Percentiles rank a stretch among this genome's conserved stretches.
Conservation (phyloP, 192 early-diverging fungal species). For the Backusella macrospora region DNA sequence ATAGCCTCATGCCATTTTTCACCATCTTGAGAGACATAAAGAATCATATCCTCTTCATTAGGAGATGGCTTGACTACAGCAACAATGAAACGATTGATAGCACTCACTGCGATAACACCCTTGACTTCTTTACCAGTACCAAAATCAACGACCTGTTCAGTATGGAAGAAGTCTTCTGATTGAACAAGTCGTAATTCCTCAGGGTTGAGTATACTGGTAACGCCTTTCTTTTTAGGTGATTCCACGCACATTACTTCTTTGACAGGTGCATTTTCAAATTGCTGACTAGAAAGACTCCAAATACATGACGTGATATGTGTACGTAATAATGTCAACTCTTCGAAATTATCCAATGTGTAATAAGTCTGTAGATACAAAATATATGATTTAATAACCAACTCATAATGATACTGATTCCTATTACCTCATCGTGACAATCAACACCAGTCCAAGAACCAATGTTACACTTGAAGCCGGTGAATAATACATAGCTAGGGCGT, state of each 20-base stretch:
- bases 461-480: slow-evolving; percentile 58
- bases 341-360: slow-evolving; percentile 75
- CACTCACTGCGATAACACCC: slow-evolving; percentile 75
- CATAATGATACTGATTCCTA: slow-evolving; percentile 13
- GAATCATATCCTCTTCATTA: slow-evolving; percentile 25
- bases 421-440: slow-evolving; percentile 64
- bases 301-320: slow-evolving; percentile 65
- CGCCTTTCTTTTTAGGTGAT: slow-evolving; percentile 31
- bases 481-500: slow-evolving; percentile 66
- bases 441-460: slow-evolving; percentile 42
- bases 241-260: slow-evolving; percentile 77
- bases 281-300: slow-evolving; percentile 67
- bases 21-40: slow-evolving; percentile 41
- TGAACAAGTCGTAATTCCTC: slow-evolving; percentile 59
- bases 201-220: slow-evolving; percentile 29
- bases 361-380: slow-evolving; percentile 41
- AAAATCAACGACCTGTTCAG: slow-evolving; percentile 58
- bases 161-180: slow-evolving; percentile 76
- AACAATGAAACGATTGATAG: slow-evolving; percentile 70
- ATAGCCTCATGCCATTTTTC: slow-evolving; percentile 44
- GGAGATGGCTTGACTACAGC: slow-evolving; percentile 62
- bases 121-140: slow-evolving; percentile 55
- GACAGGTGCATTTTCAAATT: slow-evolving; percentile 64
- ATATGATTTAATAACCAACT: neutral
- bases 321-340: slow-evolving; percentile 54